Evolutionary conservation across 2,329 filamentous ascomycete genomes (phyloP).

Genomic region (Hymenoscyphus fraxineus): DNA sequence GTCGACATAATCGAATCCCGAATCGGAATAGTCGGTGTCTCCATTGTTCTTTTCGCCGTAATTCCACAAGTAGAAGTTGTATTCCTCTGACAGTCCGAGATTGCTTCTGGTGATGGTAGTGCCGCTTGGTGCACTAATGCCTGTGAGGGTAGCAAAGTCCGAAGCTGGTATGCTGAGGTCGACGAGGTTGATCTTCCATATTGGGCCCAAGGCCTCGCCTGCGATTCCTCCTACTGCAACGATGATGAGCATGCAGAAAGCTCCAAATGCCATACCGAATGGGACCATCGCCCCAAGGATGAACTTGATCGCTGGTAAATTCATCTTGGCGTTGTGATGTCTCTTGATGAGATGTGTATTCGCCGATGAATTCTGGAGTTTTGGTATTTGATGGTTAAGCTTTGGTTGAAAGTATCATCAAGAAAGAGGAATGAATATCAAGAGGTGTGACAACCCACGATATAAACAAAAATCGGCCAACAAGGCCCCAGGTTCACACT

Average conservation of each 20-base stretch:
- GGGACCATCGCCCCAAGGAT: background rate
- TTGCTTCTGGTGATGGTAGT: background rate
- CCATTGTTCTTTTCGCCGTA: background rate
- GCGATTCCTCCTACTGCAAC: conserved; percentile 1
- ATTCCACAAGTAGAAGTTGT: conserved; percentile 2
- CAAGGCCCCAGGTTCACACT: background rate
- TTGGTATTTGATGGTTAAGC: background rate
- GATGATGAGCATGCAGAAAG: conserved; percentile 9
- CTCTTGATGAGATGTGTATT: background rate
- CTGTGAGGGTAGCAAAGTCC: background rate
- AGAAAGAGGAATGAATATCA: background rate
- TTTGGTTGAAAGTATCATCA: background rate
- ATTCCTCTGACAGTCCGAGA: conserved; percentile 1
- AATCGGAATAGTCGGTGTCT: background rate
- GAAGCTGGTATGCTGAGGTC: conserved; percentile 2
- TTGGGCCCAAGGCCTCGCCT: conserved; percentile 1
- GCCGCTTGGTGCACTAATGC: background rate
- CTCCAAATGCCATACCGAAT: conserved; percentile 3
- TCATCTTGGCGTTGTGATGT: background rate
- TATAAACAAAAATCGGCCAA: background rate
- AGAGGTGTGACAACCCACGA: background rate
- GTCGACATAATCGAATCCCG: background rate
- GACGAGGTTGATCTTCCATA: conserved; percentile 1
- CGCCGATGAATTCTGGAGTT: background rate
- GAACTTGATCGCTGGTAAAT: background rate